A percentile compares a stretch with the other conserved stretches of the same genome.
Evolutionary conservation across 2,329 filamentous ascomycete species (phyloP).

Genomic region (Calonectria pauciramosa): DNA sequence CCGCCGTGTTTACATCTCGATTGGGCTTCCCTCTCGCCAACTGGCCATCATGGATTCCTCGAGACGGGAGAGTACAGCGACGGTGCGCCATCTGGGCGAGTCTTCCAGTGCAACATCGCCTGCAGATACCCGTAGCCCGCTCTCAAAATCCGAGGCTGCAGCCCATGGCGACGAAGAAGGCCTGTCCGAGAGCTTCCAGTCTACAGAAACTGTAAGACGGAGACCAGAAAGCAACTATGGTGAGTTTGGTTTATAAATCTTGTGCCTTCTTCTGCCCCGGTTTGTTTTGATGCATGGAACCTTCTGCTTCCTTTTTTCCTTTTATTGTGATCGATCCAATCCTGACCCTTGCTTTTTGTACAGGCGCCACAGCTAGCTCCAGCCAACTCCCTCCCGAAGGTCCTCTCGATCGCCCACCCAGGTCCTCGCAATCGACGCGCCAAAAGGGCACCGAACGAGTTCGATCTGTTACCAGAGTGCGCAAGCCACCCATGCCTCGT

Average conservation of each 20-base stretch:
- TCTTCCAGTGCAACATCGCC: constrained; percentile 60
- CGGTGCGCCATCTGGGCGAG: constrained; percentile 54
- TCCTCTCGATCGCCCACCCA: constrained; percentile 55
- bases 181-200: constrained; percentile 68
- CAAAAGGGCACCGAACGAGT: constrained; percentile 62
- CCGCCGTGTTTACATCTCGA: constrained; percentile 16
- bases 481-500: constrained; percentile 80
- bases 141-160: constrained; percentile 52
- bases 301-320: background rate
- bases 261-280: background rate
- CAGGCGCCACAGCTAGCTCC: constrained; percentile 45
- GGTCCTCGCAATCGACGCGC: constrained; percentile 52
- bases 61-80: constrained; percentile 49
- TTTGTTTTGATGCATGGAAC: background rate
- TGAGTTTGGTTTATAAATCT: constrained; percentile 49
- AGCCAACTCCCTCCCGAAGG: constrained; percentile 53
- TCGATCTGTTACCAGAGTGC: constrained; percentile 64
- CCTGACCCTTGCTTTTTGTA: constrained; percentile 30
- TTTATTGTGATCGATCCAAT: constrained; percentile 7
- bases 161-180: constrained; percentile 57
- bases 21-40: constrained; percentile 19
- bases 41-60: constrained; percentile 60
- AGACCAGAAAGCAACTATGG: constrained; percentile 70
- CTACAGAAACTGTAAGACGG: constrained; percentile 71
- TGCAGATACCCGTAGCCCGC: constrained; percentile 62